Base-by-base conservation (phyloP, 768 basidiomycete species). In the Boletus barrowsii region DNA sequence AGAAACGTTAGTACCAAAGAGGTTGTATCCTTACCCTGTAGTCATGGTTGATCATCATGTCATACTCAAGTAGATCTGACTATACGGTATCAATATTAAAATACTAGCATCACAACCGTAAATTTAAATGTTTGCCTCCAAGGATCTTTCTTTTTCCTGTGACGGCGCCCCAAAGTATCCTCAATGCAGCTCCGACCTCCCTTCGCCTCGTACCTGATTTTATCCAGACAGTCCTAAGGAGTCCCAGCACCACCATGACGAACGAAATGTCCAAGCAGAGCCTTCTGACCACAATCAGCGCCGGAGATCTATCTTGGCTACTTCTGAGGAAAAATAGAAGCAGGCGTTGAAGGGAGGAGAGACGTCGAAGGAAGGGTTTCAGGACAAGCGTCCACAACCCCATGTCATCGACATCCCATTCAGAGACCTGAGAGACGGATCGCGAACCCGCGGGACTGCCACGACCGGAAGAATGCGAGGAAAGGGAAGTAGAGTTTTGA, bases 321-420 rank as follows among this genome's bases (percentile, higher is more conserved):
- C 79, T 79, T 51, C 74, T 73, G 18, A 81, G 76, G 56, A 91
- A 79, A 69, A 91, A 87, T 13, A 71, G 62, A 10, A 81, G 69
- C 39, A 88, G 61, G 35, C 78, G 73, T 40, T 77, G 79, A 37
- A 89, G 58, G 22, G 69, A 68, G 11, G 75, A 74, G 14, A 84
- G 55, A 20, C 80, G 76, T 30, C 76, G 76, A n/a, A 79, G 70
- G 13, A 90, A 49, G 10, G 89, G 89, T 55, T 80, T 82, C 7
- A 90, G 72, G 15, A 91, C 74, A 42, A 86, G 61, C 8, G 90
- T 82, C 91, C 91, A 93, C 75, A 92, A 79, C 44, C 91, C 91
- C 66, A 92, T 75, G 65, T 92, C 88, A 47, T 89, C 81, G n/a
- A 88, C 64, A 65, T 90, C 86, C 85, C 86, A 89, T 18, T 76